Evolutionary conservation across 371 early-diverging fungal species (phyloP).

Genomic region (Nematocida sp.): DNA sequence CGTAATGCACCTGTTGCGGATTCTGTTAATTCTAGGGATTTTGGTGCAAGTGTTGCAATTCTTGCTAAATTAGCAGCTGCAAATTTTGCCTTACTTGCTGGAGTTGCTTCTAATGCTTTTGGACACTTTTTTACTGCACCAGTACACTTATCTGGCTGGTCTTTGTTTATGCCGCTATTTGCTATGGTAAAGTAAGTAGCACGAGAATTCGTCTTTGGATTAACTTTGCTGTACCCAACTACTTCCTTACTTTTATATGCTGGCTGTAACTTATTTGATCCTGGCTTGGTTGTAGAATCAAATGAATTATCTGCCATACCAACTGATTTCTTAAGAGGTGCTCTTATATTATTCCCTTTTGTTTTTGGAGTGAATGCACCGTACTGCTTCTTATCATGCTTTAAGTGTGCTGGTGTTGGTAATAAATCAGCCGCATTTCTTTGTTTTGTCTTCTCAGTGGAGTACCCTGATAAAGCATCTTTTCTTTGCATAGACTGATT

Average conservation of each 20-base stretch:
- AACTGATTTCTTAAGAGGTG: background rate
- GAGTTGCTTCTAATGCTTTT: background rate
- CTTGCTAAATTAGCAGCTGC: slow-evolving; percentile 2
- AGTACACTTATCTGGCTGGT: background rate
- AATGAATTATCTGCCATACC: background rate
- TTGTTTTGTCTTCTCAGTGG: background rate
- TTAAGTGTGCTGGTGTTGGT: slow-evolving; percentile 10
- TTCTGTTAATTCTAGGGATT: slow-evolving; percentile 1
- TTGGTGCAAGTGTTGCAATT: background rate
- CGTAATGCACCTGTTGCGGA: background rate
- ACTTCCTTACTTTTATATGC: background rate
- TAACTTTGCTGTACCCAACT: slow-evolving; percentile 19
- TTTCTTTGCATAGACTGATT: background rate
- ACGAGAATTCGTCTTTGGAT: slow-evolving; percentile 8
- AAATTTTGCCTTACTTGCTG: background rate
- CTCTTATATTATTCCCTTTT: background rate
- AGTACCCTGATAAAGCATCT: background rate
- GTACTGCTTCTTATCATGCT: background rate
- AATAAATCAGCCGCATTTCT: background rate
- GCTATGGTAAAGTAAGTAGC: slow-evolving; percentile 20
- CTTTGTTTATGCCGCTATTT: background rate
- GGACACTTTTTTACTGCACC: background rate
- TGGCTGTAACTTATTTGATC: background rate
- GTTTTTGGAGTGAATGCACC: background rate
- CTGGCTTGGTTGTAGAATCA: background rate